Base-by-base conservation (phyloP, 192 early-diverging fungal genomes). In the Backusella morwellensis region DNA sequence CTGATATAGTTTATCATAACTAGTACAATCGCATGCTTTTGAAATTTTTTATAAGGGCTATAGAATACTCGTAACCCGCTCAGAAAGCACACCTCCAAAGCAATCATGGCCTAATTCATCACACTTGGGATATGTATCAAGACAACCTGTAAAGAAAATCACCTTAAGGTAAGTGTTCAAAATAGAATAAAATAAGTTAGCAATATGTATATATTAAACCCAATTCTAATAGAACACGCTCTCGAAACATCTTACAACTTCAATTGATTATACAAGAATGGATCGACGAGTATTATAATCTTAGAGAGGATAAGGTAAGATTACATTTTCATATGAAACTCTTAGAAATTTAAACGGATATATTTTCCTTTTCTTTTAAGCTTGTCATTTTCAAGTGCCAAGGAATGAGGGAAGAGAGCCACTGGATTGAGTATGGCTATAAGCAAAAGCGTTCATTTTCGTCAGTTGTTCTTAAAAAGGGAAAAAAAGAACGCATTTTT, bases 401-500 rank as follows among this genome's bases (percentile, higher is more conserved):
- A 68, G 66, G 63, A 32, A 23, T 14, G 14, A 59, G 73, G 73
- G 52, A 36, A 35, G 54, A 40, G 11, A 3, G 38, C 9, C 4
- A 35, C n/a, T 68, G 44, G 41, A 63, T n/a, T 40, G 44, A 56
- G 52, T 75, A 21, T 67, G 76, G 38, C 78, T 81, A 44, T 44
- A 44, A 17, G 42, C 15, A 44, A 17, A 44, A 44, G 67, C 83
- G 85, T 32, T 77, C 78, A 19, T 83, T 84, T 69, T 76, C 81
- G 23, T 82, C 85, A 23, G 82, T 86, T 15, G 78, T 80, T 69
- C 77, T 86, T 54, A 75, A 80, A 17, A 73, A 80, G 21, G 85
- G 85, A n/a, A 78, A 82, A 40, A 84, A 86, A 67, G 85, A 86
- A 56, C 70, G 77, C 26, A 72, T 85, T 29, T 68, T 82, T 19